These are phyloP conservation scores for Prunus padus DNA, from an alignment of 306 rosid genomes.

Conservation along the genomic window DNA sequence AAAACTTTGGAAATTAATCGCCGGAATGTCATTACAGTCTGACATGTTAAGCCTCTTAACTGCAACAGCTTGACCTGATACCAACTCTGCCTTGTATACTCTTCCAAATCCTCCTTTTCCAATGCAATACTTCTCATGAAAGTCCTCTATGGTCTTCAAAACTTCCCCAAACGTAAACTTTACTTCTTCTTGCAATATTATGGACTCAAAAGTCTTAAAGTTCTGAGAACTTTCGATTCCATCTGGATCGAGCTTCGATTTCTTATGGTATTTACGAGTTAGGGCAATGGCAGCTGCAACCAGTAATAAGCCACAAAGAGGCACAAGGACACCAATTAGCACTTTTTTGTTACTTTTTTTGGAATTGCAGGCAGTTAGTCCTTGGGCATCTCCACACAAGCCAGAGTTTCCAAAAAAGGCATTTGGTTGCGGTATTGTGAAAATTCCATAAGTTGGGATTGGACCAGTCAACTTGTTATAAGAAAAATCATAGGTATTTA, in stretches of 20 bases:
- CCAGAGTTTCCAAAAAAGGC: constrained; percentile 7
- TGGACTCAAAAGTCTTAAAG: background rate
- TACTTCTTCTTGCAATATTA: constrained; percentile 35
- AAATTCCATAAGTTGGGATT: constrained; percentile 44
- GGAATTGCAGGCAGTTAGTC: background rate
- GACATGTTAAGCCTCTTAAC: no score
- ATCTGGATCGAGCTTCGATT: background rate
- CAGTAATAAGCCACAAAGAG: constrained; percentile 17
- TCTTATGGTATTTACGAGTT: background rate
- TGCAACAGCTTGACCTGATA: no score
- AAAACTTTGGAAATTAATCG: no score
- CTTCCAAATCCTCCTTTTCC: no score
- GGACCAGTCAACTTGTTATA: constrained; percentile 46
- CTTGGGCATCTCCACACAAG: constrained; percentile 5
- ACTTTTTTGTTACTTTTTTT: constrained; percentile 22
- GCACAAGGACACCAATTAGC: constrained; percentile 29
- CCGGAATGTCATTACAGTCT: no score
- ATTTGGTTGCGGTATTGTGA: background rate
- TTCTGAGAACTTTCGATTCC: constrained; percentile 2
- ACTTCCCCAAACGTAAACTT: constrained; percentile 46
- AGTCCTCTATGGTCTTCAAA: constrained; percentile 44
- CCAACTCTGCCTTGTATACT: no score
- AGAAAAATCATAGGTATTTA: constrained; percentile 47
- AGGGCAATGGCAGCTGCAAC: constrained; percentile 2
- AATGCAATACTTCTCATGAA: no score